phyloP scores from a whole-genome alignment of 2,329 filamentous ascomycete species.

The Epichloe sibirici region DNA sequence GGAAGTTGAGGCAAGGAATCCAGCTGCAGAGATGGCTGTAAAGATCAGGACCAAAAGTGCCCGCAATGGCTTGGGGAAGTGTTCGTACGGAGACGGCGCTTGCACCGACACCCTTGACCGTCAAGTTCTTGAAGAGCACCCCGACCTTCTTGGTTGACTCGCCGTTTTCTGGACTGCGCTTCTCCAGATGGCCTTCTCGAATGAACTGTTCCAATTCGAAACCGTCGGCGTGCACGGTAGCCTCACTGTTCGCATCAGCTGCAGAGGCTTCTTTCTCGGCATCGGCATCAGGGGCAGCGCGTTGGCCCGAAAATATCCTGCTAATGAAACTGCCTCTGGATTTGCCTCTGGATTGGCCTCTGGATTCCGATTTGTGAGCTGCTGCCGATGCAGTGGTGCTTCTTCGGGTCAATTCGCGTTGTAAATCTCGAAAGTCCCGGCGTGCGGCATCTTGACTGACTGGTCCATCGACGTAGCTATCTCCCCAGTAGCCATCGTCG shows the following conservation, averaged over 20 bases:
- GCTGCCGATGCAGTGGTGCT: constrained; percentile 6
- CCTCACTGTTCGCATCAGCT: constrained; percentile 1
- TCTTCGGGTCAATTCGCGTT: constrained; percentile 13
- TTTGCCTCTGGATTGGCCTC: not conserved
- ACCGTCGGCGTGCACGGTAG: constrained; percentile 31
- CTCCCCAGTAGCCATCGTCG: constrained; percentile 15
- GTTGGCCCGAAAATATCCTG: not conserved
- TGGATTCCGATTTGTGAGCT: not conserved
- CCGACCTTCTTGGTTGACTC: constrained; percentile 62
- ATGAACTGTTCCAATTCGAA: constrained; percentile 62
- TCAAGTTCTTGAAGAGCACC: constrained; percentile 64
- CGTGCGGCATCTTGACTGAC: constrained; percentile 9
- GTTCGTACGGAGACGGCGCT: constrained; percentile 59
- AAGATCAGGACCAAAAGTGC: constrained; percentile 71
- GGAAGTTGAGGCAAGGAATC: constrained; percentile 17
- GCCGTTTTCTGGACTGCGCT: constrained; percentile 41
- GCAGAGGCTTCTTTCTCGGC: constrained; percentile 1
- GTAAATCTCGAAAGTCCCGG: constrained; percentile 12
- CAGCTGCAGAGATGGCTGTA: constrained; percentile 45
- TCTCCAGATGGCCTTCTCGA: constrained; percentile 64
- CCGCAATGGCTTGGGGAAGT: constrained; percentile 59
- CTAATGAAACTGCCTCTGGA: not conserved
- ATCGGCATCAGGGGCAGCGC: constrained; percentile 1
- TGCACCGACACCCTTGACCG: constrained; percentile 57
- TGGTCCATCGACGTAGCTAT: constrained; percentile 11